A percentile compares a stretch with the other conserved stretches of the same genome.
Conservation (phyloP, 2,329 filamentous ascomycete species). For the Biscogniauxia mediterranea region DNA sequence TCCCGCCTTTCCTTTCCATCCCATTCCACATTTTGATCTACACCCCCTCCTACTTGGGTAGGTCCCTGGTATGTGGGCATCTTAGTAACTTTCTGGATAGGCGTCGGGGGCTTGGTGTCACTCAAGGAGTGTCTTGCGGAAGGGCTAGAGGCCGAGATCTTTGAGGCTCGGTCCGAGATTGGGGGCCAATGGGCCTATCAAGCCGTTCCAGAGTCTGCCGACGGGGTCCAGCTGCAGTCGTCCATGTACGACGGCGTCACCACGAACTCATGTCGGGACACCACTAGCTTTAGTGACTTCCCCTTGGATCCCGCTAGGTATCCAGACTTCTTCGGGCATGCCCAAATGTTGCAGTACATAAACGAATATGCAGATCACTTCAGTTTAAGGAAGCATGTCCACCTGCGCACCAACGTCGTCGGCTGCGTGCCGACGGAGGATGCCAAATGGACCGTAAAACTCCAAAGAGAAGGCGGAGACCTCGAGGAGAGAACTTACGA, state of each 20-base stretch:
- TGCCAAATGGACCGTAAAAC: conserved; percentile 31
- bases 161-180: conserved; percentile 35
- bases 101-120: conserved; percentile 35
- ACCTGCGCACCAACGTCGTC: conserved; percentile 32
- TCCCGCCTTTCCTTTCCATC: not conserved
- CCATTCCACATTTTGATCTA: not conserved
- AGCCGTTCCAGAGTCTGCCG: conserved; percentile 14
- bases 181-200: conserved; percentile 41
- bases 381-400: conserved; percentile 33
- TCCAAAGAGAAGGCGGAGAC: conserved; percentile 15
- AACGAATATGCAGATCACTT: conserved; percentile 38
- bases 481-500: conserved; percentile 29
- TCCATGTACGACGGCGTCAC: conserved; percentile 37
- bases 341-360: conserved; percentile 34
- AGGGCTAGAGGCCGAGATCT: conserved; percentile 34
- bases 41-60: not conserved
- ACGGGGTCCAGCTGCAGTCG: conserved; percentile 27
- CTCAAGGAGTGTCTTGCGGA: conserved; percentile 40
- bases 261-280: conserved; percentile 38
- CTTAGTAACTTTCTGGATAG: conserved; percentile 18
- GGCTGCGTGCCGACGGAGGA: conserved; percentile 27
- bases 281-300: conserved; percentile 39
- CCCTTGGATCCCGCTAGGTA: conserved; percentile 39
- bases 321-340: conserved; percentile 37
- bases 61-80: not conserved